These are phyloP conservation scores for Botryobasidium botryosum DNA, from an alignment of 768 basidiomycete species.

Conservation along the genomic window DNA sequence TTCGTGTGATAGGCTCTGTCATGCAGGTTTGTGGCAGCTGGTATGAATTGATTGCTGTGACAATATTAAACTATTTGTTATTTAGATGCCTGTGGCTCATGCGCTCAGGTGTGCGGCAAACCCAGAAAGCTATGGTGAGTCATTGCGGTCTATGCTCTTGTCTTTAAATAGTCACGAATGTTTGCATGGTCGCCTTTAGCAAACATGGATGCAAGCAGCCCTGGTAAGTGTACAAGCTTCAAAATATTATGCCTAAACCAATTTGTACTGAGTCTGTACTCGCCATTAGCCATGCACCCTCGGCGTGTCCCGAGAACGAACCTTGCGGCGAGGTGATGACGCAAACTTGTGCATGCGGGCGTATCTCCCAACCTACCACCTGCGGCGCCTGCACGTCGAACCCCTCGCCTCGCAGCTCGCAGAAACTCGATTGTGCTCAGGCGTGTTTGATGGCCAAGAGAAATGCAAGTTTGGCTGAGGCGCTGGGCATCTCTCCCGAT, in stretches of 20 bases:
- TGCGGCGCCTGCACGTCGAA: conserved; percentile 46
- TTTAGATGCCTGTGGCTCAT: conserved; percentile 63
- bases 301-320: conserved; percentile 61
- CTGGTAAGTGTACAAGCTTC: conserved; percentile 32
- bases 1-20: conserved; percentile 68
- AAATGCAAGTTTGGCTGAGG: conserved; percentile 78
- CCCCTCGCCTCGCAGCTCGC: conserved; percentile 27
- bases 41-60: too few relatives aligned
- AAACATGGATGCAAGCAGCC: conserved; percentile 59
- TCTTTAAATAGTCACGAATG: neutral
- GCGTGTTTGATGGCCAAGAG: conserved; percentile 77
- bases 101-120: conserved; percentile 70
- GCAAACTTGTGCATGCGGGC: conserved; percentile 67
- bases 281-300: conserved; percentile 49
- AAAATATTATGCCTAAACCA: too few relatives aligned
- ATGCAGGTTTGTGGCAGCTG: too few relatives aligned
- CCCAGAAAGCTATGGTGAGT: conserved; percentile 65
- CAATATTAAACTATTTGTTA: too few relatives aligned
- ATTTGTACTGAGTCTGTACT: too few relatives aligned
- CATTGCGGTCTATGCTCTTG: neutral
- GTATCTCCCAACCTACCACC: conserved; percentile 50
- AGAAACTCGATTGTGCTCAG: conserved; percentile 53
- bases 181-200: conserved; percentile 36
- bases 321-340: conserved; percentile 55
- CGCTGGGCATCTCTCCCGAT: conserved; percentile 60